A percentile compares a stretch with the other conserved stretches of the same genome.
phyloP scores from a whole-genome alignment of 2,329 filamentous ascomycete genomes.

The Ascomycota sp. region DNA sequence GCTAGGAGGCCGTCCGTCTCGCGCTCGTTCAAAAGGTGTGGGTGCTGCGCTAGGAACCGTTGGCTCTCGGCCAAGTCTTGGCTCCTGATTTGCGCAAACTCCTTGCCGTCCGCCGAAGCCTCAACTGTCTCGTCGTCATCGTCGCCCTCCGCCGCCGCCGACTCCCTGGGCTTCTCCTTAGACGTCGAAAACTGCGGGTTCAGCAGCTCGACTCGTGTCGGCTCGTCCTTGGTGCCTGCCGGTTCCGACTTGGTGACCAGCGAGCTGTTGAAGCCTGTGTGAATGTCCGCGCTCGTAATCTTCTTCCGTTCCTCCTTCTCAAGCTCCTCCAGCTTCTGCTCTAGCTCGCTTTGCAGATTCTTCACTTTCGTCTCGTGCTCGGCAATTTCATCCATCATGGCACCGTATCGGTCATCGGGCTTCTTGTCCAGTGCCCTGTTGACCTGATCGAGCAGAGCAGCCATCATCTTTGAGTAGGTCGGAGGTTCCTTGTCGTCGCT shows the following conservation, averaged over 20 bases:
- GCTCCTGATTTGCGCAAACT: constrained; percentile 58
- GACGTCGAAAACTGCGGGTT: constrained; percentile 34
- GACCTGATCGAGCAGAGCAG: constrained; percentile 80
- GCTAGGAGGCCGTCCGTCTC: constrained; percentile 82
- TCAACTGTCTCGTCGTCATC: constrained; percentile 53
- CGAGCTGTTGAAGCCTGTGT: constrained; percentile 78
- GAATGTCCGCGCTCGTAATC: constrained; percentile 79
- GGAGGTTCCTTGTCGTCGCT: constrained; percentile 50
- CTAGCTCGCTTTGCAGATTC: constrained; percentile 52
- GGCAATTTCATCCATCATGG: constrained; percentile 58
- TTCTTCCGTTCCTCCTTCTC: constrained; percentile 70
- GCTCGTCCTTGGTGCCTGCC: constrained; percentile 22
- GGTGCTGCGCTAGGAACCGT: constrained; percentile 58
- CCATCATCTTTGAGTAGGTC: constrained; percentile 93
- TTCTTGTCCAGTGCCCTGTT: constrained; percentile 64
- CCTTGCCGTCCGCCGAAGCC: constrained; percentile 53
- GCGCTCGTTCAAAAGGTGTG: constrained; percentile 54
- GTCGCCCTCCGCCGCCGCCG: constrained; percentile 12
- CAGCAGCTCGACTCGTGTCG: constrained; percentile 44
- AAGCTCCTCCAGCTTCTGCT: constrained; percentile 52
- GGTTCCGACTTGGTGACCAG: constrained; percentile 43
- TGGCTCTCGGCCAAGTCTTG: constrained; percentile 53
- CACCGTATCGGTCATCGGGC: constrained; percentile 42
- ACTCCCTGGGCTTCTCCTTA: neutral
- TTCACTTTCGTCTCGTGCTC: constrained; percentile 58